phyloP scores from a whole-genome alignment of 1,139 yeast genomes.

The Pneumocystis sp. region DNA sequence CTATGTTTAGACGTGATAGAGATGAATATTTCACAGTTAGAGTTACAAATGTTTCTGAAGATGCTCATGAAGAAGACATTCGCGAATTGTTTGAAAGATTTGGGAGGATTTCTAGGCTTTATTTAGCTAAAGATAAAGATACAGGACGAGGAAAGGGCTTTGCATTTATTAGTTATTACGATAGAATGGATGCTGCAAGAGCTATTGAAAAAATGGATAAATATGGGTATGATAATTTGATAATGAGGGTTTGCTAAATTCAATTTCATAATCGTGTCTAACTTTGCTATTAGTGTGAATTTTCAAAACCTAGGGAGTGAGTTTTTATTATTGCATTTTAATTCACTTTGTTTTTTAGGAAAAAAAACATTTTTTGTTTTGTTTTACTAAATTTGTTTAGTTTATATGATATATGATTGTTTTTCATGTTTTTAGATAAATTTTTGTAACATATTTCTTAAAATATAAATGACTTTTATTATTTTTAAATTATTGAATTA shows the following conservation, averaged over 20 bases:
- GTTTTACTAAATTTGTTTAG: neutral
- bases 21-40: constrained; percentile 83
- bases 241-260: constrained; percentile 30
- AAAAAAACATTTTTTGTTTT: too few relatives aligned
- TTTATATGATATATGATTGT: neutral
- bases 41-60: constrained; percentile 78
- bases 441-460: neutral
- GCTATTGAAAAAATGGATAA: constrained; percentile 76
- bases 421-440: neutral
- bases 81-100: constrained; percentile 55
- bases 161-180: constrained; percentile 81
- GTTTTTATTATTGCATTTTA: neutral
- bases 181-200: constrained; percentile 53
- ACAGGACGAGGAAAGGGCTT: constrained; percentile 92
- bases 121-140: constrained; percentile 77
- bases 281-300: constrained; percentile 4
- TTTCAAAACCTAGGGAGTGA: constrained; percentile 13
- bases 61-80: constrained; percentile 70
- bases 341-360: neutral
- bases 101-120: constrained; percentile 62
- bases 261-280: neutral
- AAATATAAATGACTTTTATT: neutral
- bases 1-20: constrained; percentile 25
- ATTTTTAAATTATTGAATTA: too few relatives aligned
- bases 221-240: constrained; percentile 83